Base-by-base conservation (phyloP, 2,329 filamentous ascomycete genomes). In the Thelonectria olida region DNA sequence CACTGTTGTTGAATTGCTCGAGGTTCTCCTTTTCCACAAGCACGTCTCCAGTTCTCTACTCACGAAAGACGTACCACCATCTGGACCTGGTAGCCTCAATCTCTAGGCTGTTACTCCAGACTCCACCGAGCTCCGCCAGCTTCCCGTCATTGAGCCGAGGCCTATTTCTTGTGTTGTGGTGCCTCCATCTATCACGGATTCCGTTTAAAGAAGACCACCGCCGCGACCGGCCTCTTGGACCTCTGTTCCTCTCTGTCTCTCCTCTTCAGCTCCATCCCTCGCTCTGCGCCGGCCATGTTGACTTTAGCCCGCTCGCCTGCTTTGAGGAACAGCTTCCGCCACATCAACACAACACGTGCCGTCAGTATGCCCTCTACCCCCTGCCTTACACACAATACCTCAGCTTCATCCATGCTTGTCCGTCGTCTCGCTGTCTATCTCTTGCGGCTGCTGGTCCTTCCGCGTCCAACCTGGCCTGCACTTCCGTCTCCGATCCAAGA, bases 291-390 rank as follows among this genome's bases (percentile, higher is more conserved):
- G 73, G 75, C 74, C 73, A 78, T 78, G 76, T 78, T 77, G 62
- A 71, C 70, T 67, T 69, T 69, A 65, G 68, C 71, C 58, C 75
- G 75, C 65, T 73, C 74, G 50, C 64, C 69, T 58, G 68, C 68
- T 64, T 64, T 77, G 57, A 76, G 75, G 70, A 77, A 72, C 64
- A 74, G 69, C 64, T 67, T 75, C 66, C 73, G 71, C 69, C 70
- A 69, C 62, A 63, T 74, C 61, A 70, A 61, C 50, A 71, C 69
- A 64, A 63, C 74, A 55, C 69, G 69, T 58, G 61, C 68, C 22
- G 69, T 72, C 34, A 68, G 69, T 69, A 45, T 50, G 12, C 15
- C 15, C 44, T 42, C 36, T 25, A 53, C 45, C 31, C 38, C 42
- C 27, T 17, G 23, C 22, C 20, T 20, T 38, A 38, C 54, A 48